These are phyloP conservation scores for Rhodomyrtus tomentosa DNA, from an alignment of 345 rosid species.

Conservation along the genomic window DNA sequence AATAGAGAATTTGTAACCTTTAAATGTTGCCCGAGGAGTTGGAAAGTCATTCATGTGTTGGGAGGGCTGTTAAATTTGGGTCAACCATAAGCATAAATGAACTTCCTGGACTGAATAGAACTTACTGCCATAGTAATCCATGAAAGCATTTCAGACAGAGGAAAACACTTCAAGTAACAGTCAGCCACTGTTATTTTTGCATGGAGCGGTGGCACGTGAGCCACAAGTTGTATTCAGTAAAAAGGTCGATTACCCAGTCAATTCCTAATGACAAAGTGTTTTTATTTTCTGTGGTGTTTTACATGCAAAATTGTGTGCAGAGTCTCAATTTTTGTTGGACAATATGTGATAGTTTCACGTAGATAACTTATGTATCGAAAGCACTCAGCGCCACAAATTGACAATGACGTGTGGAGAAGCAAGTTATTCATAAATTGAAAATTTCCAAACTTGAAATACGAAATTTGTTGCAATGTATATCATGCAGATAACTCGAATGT, in stretches of 20 bases:
- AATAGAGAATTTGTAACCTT: not conserved
- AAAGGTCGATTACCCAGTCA: not conserved
- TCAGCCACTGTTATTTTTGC: not conserved
- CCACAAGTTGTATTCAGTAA: not conserved
- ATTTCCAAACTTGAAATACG: not conserved
- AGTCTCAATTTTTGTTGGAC: not conserved
- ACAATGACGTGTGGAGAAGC: not conserved
- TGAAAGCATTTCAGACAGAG: not conserved
- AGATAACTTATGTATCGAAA: not conserved
- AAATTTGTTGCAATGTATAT: not conserved
- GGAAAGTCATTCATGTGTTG: not conserved
- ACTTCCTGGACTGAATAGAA: not conserved
- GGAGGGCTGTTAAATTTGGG: not conserved
- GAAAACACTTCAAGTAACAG: no score
- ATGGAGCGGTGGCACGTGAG: not conserved
- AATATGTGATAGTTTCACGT: not conserved
- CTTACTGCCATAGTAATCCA: not conserved
- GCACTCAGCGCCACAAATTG: not conserved
- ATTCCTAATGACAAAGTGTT: not conserved
- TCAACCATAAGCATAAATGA: not conserved
- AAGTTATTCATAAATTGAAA: not conserved
- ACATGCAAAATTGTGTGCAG: not conserved
- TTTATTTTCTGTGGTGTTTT: not conserved
- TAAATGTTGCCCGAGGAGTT: not conserved
- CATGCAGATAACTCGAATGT: not conserved